Evolutionary conservation across 257 asterid genomes (phyloP).

Genomic region (Penstemon barbatus): DNA sequence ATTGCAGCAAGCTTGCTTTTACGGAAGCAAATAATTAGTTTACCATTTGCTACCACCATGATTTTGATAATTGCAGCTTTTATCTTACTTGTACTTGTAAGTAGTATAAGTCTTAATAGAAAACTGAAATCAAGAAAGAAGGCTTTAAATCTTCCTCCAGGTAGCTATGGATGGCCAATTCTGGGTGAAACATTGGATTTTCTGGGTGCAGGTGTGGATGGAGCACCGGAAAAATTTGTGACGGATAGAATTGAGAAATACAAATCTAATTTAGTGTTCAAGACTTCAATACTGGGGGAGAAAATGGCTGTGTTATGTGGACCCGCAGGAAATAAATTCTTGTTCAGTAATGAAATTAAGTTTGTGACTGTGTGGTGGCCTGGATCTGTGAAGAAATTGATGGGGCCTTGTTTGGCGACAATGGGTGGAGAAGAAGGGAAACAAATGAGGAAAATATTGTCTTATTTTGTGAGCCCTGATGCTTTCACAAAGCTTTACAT

Average conservation of each 20-base stretch:
- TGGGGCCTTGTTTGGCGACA: slow-evolving; percentile 51
- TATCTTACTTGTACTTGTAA: neutral
- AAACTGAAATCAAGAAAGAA: slow-evolving; percentile 12
- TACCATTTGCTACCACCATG: neutral
- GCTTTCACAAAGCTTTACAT: slow-evolving; percentile 56
- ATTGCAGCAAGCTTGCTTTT: neutral
- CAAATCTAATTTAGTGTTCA: slow-evolving; percentile 37
- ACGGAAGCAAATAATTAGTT: no score
- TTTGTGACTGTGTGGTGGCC: slow-evolving; percentile 76
- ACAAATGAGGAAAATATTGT: slow-evolving; percentile 57
- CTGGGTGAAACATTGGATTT: slow-evolving; percentile 49
- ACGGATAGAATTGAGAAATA: slow-evolving; percentile 40
- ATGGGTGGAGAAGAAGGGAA: slow-evolving; percentile 58
- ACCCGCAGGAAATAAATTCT: slow-evolving; percentile 52
- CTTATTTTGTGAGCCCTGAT: slow-evolving; percentile 58
- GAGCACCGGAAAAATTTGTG: slow-evolving; percentile 45
- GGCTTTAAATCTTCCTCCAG: slow-evolving; percentile 51
- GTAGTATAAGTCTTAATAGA: neutral
- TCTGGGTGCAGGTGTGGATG: slow-evolving; percentile 44
- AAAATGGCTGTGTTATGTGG: slow-evolving; percentile 44
- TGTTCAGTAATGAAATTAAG: slow-evolving; percentile 70
- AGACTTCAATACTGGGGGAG: slow-evolving; percentile 54
- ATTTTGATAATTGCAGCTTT: slow-evolving; percentile 5
- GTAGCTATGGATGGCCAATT: slow-evolving; percentile 59
- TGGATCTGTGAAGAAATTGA: slow-evolving; percentile 43